Base-by-base conservation (phyloP, 2,329 filamentous ascomycete genomes). In the Neopestalotiopsis rosae region DNA sequence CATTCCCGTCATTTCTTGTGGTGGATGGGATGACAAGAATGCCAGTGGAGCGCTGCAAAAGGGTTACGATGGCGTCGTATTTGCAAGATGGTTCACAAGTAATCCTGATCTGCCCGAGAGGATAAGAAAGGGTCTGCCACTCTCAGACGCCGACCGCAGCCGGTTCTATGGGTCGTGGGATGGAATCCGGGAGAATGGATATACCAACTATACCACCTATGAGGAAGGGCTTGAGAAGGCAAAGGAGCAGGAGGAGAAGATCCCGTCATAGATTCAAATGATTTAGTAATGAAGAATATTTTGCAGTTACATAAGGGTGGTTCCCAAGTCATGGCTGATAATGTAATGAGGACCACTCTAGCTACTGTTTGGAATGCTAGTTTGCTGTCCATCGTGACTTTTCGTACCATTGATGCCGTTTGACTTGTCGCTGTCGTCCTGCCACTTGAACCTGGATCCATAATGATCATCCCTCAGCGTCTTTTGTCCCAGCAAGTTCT, bases 91-190 rank as follows among this genome's bases (percentile, higher is more conserved):
- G 72, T 86, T 85, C 70, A 83, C 83, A 59, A 76, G 80, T 24
- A 86, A 85, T 64, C 83, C 83, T 1, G 83, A 86, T 75, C 72
- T 85, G 45, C 79, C 80, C 0, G 81, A 79, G 70, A 70, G 82
- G 62, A 69, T 86, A 24, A 74, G 77, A 20, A 77, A 84, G 38
- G 81, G 79, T 0, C 72, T 81, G 14, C 73, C 76, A 49, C 73
- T 86, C 59, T 78, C 77, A 4, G 71, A 74, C 28, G 84, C 83
- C 69, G 79, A 85, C 65, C 77, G 82, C n/a, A 69, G 71, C 5
- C 75, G 74, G 14, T 82, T 83, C 65, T 82, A 82, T 40, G 70
- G 72, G 13, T 71, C 69, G 2, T 73, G 69, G 56, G 73, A 75
- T 13, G 69, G 76, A 13, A 56, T 72, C 5, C 67, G 71, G 13